phyloP scores from a whole-genome alignment of 2,329 filamentous ascomycete species.

The Alternaria conjuncta region DNA sequence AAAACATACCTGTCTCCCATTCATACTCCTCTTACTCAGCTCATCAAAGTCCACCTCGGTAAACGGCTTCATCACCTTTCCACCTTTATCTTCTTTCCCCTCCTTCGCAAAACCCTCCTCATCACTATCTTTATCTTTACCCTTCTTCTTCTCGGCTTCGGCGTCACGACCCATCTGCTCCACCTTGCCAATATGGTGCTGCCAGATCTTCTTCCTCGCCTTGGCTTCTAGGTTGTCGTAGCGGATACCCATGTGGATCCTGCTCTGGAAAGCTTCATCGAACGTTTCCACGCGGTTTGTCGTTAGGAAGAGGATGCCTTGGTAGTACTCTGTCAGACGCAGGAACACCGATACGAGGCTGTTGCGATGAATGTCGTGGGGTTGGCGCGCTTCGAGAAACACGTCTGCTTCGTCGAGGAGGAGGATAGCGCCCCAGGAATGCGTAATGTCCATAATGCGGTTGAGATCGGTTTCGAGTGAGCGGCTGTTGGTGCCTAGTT shows the following conservation, averaged over 20 bases:
- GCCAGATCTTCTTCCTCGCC: constrained; percentile 81
- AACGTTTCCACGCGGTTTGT: constrained; percentile 89
- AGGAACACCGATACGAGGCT: constrained; percentile 87
- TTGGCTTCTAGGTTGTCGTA: constrained; percentile 77
- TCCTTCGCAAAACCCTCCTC: neutral
- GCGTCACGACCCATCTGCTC: constrained; percentile 55
- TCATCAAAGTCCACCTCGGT: constrained; percentile 70
- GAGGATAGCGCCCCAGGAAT: constrained; percentile 84
- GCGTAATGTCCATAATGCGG: constrained; percentile 84
- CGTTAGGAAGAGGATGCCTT: constrained; percentile 87
- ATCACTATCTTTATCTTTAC: neutral
- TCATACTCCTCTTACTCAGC: constrained; percentile 72
- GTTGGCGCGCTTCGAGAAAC: constrained; percentile 76
- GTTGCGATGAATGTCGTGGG: constrained; percentile 84
- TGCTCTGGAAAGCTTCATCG: constrained; percentile 82
- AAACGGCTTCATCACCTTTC: constrained; percentile 56
- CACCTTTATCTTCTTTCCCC: neutral
- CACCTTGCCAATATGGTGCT: constrained; percentile 80
- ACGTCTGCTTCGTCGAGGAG: constrained; percentile 76
- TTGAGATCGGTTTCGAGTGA: constrained; percentile 78
- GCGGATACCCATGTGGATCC: constrained; percentile 83
- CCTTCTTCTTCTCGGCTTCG: constrained; percentile 61
- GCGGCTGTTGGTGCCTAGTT: constrained; percentile 76
- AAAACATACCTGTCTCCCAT: constrained; percentile 66
- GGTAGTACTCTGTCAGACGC: constrained; percentile 86